Evolutionary conservation across 192 early-diverging fungal species (phyloP), one percentile per base, ranked within the genome.

Genomic region (Backusella liffmaniae): DNA sequence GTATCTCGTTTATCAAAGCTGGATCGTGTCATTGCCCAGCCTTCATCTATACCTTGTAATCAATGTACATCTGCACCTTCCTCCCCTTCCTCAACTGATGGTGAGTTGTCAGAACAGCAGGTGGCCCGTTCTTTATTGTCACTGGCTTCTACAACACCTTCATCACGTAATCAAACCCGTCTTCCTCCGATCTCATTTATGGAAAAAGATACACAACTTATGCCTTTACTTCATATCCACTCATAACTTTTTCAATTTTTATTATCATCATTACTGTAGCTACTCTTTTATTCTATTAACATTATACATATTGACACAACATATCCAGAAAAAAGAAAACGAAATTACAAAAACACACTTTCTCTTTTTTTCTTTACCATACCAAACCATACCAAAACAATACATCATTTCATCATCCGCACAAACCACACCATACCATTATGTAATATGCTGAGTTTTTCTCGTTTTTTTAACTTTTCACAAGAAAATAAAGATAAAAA

Each of bases 1-100:
- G 81, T 83, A 3, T 84, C 87, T 16, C 83, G 87, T 7, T 74
- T 90, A 26, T 82, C 76, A 72, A 82, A 82, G 6, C 70, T 90
- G 13, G 87, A 90, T 73, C 53, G 66, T 3, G 41, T 23, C 5
- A 65, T 78, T 29, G 30, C 32, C 41, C 26, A 49, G 29, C n/a
- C 51, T 37, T 26, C 23, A 18, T 41, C 35, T 36, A 8, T 13
- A 35, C n/a, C n/a, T 23, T 69, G 37, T 23, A 69, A 69, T 41
- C 37, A 37, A 69, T 21, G 67, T 62, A 62, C 56, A 62, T 62
- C 56, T 29, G 23, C 56, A 26, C 56, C 56, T 62, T 62, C 56
- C 10, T 62, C 56, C n/a, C 56, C 56, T 29, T 62, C 56, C 12
- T 62, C 56, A 29, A 62, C 56, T 3, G 56, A 62, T 62, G 56